phyloP scores from a whole-genome alignment of 257 asterid species.

The Solanum chaucha region DNA sequence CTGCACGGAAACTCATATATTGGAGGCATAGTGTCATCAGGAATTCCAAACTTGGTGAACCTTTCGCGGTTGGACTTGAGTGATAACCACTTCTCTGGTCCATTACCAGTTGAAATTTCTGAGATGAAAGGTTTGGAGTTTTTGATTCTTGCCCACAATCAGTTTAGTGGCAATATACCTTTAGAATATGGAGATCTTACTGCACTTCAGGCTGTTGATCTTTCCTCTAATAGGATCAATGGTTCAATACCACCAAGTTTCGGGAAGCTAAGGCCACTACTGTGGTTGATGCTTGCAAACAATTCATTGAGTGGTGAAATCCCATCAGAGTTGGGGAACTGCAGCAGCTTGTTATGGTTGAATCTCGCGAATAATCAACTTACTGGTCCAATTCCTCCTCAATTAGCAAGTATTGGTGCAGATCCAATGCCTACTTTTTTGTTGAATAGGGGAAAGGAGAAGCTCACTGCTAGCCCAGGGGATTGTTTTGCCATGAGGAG shows the following conservation, averaged over 20 bases:
- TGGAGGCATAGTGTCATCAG: slow-evolving; percentile 53
- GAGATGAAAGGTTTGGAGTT: slow-evolving; percentile 42
- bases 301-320: slow-evolving; percentile 46
- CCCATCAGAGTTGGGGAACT: slow-evolving; percentile 62
- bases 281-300: slow-evolving; percentile 81
- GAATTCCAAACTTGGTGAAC: slow-evolving; percentile 44
- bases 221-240: slow-evolving; percentile 53
- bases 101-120: slow-evolving; percentile 51
- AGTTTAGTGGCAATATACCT: slow-evolving; percentile 64
- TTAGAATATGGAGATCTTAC: slow-evolving; percentile 54
- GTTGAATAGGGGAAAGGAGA: slow-evolving; percentile 25
- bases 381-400: slow-evolving; percentile 41
- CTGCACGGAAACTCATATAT: slow-evolving; percentile 46
- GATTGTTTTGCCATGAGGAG: slow-evolving; percentile 75
- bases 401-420: slow-evolving; percentile 44
- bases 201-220: slow-evolving; percentile 74
- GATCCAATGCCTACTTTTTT: slow-evolving; percentile 45
- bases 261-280: slow-evolving; percentile 48
- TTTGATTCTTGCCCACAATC: slow-evolving; percentile 61
- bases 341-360: slow-evolving; percentile 81
- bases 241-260: slow-evolving; percentile 56
- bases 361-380: slow-evolving; percentile 63
- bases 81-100: slow-evolving; percentile 58
- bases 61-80: slow-evolving; percentile 73
- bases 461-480: slow-evolving; percentile 53